Evolutionary conservation across 495 filamentous ascomycete species (phyloP).

Genomic region (Barbatosphaeria neglecta): DNA sequence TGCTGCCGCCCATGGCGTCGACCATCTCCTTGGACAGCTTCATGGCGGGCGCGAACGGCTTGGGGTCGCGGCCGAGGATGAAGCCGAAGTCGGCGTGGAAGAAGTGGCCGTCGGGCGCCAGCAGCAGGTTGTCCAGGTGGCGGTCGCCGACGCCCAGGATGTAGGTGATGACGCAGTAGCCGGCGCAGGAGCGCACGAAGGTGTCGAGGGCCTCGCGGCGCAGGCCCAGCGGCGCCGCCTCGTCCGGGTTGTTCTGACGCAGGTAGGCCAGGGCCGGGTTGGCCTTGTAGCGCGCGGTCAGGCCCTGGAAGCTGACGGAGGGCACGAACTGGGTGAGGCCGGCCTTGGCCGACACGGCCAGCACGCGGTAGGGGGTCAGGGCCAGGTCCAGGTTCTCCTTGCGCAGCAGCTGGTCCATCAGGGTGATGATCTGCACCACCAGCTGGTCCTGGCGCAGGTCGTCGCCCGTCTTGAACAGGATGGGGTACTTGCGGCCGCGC

Average conservation of each 20-base stretch:
- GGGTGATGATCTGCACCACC: conserved; percentile 92
- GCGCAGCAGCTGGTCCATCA: conserved; percentile 92
- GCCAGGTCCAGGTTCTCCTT: conserved; percentile 97
- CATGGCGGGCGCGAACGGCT: conserved; percentile 93
- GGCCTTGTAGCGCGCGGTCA: conserved; percentile 66
- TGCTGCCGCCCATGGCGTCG: conserved; percentile 87
- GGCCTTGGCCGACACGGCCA: conserved; percentile 80
- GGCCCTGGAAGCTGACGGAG: conserved; percentile 68
- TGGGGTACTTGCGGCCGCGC: conserved; percentile 65
- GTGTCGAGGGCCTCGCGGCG: conserved; percentile 89
- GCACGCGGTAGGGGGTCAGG: conserved; percentile 87
- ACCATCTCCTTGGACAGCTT: conserved; percentile 98
- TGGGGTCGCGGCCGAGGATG: conserved; percentile 94
- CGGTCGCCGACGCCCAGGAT: conserved; percentile 95
- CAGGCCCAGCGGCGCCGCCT: conserved; percentile 68
- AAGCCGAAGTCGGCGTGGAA: conserved; percentile 98
- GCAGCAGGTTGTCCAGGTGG: conserved; percentile 89
- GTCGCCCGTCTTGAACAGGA: conserved; percentile 96
- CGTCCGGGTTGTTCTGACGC: conserved; percentile 81
- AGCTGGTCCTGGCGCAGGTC: conserved; percentile 96
- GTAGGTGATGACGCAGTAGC: conserved; percentile 98
- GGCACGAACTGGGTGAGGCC: conserved; percentile 89
- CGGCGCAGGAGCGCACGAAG: conserved; percentile 90
- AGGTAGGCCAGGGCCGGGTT: conserved; percentile 71
- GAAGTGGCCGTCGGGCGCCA: conserved; percentile 85